These are phyloP conservation scores for Hygrocybe coccinea DNA, from an alignment of 768 basidiomycete species.

Conservation along the genomic window DNA sequence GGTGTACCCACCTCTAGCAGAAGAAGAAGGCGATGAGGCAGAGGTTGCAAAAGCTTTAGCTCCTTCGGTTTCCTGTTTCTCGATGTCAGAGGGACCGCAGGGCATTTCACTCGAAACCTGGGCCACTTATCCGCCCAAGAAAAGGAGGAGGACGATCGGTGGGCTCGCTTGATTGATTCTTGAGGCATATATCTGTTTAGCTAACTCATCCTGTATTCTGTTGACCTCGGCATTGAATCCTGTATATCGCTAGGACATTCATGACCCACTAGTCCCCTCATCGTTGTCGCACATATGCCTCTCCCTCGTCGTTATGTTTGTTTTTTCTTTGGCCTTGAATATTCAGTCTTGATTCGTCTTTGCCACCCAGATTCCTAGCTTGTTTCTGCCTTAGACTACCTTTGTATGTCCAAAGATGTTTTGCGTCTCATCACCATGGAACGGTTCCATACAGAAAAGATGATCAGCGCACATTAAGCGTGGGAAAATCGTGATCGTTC, in stretches of 20 bases:
- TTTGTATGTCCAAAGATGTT: no score
- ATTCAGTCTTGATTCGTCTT: no score
- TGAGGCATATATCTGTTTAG: neutral
- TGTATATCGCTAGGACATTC: neutral
- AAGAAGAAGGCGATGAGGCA: constrained; percentile 21
- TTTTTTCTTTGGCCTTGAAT: no score
- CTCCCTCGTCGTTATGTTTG: no score
- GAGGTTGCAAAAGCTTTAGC: neutral
- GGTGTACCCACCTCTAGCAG: constrained; percentile 25
- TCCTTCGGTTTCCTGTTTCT: neutral
- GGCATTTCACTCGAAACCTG: neutral
- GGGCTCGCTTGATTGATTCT: neutral
- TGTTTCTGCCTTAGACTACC: no score
- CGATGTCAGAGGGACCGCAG: neutral
- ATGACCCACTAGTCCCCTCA: neutral
- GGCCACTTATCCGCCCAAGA: constrained; percentile 5
- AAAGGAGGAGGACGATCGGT: constrained; percentile 9
- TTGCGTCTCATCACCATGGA: no score
- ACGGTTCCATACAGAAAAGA: no score
- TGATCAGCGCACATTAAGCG: no score
- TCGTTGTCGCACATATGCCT: no score
- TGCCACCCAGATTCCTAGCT: no score
- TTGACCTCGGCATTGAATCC: neutral
- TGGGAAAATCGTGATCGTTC: no score
- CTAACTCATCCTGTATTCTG: neutral